Evolutionary conservation across 2,329 filamentous ascomycete species (phyloP), one percentile per base, ranked within the genome.

Genomic region (Endocalyx cinctus): DNA sequence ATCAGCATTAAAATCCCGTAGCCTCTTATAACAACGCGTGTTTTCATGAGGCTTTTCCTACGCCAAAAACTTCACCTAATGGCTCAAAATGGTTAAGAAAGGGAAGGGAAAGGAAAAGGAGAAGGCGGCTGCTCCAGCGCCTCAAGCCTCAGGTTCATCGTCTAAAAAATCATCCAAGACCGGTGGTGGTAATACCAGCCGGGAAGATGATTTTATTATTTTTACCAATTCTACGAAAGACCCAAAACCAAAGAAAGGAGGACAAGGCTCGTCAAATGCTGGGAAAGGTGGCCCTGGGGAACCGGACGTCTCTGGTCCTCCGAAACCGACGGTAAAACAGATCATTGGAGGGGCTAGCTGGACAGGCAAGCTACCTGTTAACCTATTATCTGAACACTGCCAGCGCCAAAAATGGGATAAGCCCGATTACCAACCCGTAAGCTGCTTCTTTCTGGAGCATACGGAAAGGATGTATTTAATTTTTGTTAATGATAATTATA

Each of bases 321-420:
- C 73, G 0, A 77, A 79, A 47, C 78, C 76, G 11, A 80, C 79
- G 2, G 73, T 74, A 27, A 82, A 83, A 60, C 87, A 94, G 48
- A 68, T 98, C 45, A 94, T 98, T 53, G 92, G 88, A 26, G 92
- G 92, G 30, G 79, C 87, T 38, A 96, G 88, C 48, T 98, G 92
- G 92, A 98, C 92, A 0, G 92, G 92, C 25, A 98, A 98, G 59
- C 68, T 98, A 19, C 92, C 92, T 2, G 85, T 96, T 44, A 96
- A 94, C 56, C 73, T 97, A 51, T 76, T 97, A 43, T 87, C 85
- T 22, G 92, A 97, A 68, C 86, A 94, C 63, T 96, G 89, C 52
- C 88, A 95, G 64, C 94, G 90, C 60, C 86, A 94, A 59, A 87
- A 87, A 57, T 98, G 92, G 92, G 85, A 87, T 46, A 90, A 82